phyloP scores from a whole-genome alignment of 345 rosid genomes.

The Sapria himalayana region DNA sequence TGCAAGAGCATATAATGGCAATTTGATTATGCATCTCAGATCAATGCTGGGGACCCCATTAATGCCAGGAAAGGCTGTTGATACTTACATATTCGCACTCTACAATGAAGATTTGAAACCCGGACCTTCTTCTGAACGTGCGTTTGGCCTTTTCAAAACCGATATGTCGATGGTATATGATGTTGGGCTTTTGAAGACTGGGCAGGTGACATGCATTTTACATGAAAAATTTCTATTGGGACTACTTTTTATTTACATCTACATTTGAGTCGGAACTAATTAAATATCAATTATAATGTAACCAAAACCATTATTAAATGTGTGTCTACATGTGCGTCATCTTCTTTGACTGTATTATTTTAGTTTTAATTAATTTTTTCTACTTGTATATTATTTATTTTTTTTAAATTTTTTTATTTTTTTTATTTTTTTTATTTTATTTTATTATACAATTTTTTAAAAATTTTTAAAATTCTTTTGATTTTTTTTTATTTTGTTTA shows the following conservation, averaged over 20 bases:
- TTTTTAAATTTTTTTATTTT: too few species aligned
- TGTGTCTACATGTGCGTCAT: too few species aligned
- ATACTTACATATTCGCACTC: conserved; percentile 66
- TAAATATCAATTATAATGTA: not conserved
- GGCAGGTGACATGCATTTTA: conserved; percentile 14
- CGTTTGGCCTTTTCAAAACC: conserved; percentile 58
- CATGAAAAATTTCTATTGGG: too few species aligned
- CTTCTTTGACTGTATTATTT: too few species aligned
- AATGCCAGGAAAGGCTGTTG: conserved; percentile 76
- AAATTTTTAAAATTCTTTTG: too few species aligned
- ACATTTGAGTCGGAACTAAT: too few species aligned
- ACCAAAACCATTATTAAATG: not conserved
- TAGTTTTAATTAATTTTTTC: too few species aligned
- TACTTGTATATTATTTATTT: too few species aligned
- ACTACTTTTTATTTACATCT: too few species aligned
- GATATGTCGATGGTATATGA: conserved; percentile 65
- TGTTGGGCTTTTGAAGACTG: conserved; percentile 37
- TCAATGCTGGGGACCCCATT: conserved; percentile 67
- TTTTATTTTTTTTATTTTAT: too few species aligned
- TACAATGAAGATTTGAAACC: conserved; percentile 83
- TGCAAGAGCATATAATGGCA: conserved; percentile 68
- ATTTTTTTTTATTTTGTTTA: too few species aligned
- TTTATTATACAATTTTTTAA: too few species aligned
- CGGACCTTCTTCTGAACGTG: conserved; percentile 44
- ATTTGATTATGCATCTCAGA: conserved; percentile 59